These are phyloP conservation scores for Candida palmyrensis DNA, from an alignment of 805 yeast species.

Conservation along the genomic window DNA sequence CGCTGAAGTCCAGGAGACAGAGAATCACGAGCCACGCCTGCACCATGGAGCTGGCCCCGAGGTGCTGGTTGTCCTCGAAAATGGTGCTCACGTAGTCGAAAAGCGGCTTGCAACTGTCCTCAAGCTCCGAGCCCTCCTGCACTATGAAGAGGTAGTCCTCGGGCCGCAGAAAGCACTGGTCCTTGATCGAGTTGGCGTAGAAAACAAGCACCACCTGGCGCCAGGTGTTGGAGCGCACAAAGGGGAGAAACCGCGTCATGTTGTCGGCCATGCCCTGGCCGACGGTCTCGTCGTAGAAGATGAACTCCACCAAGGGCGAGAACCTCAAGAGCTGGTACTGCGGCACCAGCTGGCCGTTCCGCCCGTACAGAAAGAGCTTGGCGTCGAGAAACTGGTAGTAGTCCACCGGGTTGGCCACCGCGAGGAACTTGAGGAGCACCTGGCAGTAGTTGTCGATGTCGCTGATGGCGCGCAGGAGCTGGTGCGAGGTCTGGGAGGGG, in stretches of 20 bases:
- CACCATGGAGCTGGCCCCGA: slow-evolving; percentile 15
- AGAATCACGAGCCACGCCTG: slow-evolving; percentile 29
- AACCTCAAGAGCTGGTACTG: slow-evolving; percentile 22
- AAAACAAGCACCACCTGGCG: slow-evolving; percentile 29
- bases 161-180: slow-evolving; percentile 33
- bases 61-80: slow-evolving; percentile 21
- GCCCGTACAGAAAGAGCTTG: slow-evolving; percentile 20
- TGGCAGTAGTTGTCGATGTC: slow-evolving; percentile 32
- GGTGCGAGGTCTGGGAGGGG: no score
- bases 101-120: slow-evolving; percentile 19
- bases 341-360: slow-evolving; percentile 23
- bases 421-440: slow-evolving; percentile 26
- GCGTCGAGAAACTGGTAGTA: slow-evolving; percentile 22
- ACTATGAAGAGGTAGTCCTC: slow-evolving; percentile 26
- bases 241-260: slow-evolving; percentile 18
- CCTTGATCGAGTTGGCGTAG: slow-evolving; percentile 24
- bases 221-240: slow-evolving; percentile 30
- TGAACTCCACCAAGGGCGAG: slow-evolving; percentile 28
- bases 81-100: slow-evolving; percentile 27
- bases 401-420: slow-evolving; percentile 30
- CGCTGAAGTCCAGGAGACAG: slow-evolving; percentile 31
- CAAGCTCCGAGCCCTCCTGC: slow-evolving; percentile 17
- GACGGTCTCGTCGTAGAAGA: slow-evolving; percentile 23
- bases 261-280: slow-evolving; percentile 17
- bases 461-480: no score